Conservation (phyloP, 2,329 filamentous ascomycete species). For the Cryphonectria nitschkei region DNA sequence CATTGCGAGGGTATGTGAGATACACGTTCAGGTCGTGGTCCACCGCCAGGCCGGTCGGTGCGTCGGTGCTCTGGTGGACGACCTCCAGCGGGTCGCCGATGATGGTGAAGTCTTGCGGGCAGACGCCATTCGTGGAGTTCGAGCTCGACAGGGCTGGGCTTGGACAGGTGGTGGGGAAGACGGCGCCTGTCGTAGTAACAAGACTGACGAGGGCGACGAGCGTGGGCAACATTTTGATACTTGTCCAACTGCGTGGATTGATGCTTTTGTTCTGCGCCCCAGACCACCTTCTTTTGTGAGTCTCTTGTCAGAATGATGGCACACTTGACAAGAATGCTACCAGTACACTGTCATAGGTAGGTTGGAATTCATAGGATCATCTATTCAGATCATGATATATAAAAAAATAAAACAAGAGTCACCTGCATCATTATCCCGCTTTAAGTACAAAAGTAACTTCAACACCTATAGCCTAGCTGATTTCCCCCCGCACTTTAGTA, state of each 20-base stretch:
- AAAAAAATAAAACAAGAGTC: background rate
- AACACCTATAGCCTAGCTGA: background rate
- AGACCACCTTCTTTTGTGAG: background rate
- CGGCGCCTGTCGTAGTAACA: background rate
- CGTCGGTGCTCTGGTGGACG: conserved; percentile 41
- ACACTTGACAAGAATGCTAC: background rate
- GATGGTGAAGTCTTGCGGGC: conserved; percentile 39
- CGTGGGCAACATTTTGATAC: background rate
- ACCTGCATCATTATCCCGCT: background rate
- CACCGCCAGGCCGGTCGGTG: conserved; percentile 45
- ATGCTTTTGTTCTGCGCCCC: background rate
- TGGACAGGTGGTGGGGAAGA: conserved; percentile 19
- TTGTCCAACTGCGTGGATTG: too few relatives aligned
- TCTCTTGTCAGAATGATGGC: background rate
- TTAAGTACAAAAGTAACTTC: background rate
- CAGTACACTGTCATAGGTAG: background rate
- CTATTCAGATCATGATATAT: background rate
- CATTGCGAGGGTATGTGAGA: conserved; percentile 47
- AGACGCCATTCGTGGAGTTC: conserved; percentile 24
- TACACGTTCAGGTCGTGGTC: conserved; percentile 43
- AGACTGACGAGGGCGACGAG: background rate
- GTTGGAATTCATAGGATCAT: background rate
- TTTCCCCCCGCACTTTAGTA: background rate
- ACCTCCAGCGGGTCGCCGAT: conserved; percentile 41
- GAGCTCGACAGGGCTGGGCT: conserved; percentile 20